Evolutionary conservation across 352 stramenopile genomes (phyloP).

Genomic region (Halophytophthora polymorphica): DNA sequence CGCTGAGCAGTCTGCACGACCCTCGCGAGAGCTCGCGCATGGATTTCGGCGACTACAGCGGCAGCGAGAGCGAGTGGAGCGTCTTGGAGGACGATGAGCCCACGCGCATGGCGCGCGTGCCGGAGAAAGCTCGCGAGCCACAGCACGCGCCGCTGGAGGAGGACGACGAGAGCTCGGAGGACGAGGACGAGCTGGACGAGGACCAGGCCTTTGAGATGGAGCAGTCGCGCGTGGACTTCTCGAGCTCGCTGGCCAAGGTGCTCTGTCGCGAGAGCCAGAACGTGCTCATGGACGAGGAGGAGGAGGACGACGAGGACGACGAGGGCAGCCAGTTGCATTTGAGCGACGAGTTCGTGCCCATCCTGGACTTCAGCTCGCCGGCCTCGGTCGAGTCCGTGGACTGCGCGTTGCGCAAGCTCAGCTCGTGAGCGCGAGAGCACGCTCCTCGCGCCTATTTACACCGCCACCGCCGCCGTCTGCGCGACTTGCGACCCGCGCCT

Average conservation of each 20-base stretch:
- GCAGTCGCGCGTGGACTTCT: conserved; percentile 40
- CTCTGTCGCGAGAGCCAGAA: conserved; percentile 51
- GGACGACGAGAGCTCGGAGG: conserved; percentile 18
- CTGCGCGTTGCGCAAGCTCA: conserved; percentile 32
- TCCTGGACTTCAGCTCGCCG: conserved; percentile 44
- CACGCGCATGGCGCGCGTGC: conserved; percentile 2
- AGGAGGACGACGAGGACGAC: conserved; percentile 42
- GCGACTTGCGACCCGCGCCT: too few relatives aligned
- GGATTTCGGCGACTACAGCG: conserved; percentile 25
- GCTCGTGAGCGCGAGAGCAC: conserved; percentile 32
- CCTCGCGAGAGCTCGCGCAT: conserved; percentile 37
- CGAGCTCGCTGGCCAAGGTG: conserved; percentile 39
- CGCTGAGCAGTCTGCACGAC: conserved; percentile 22
- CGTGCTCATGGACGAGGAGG: conserved; percentile 56
- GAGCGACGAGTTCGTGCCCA: conserved; percentile 50
- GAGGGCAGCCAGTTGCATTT: conserved; percentile 16
- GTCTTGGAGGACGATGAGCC: conserved; percentile 7
- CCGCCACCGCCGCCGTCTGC: conserved; percentile 9
- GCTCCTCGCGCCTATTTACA: conserved; percentile 24
- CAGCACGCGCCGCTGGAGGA: conserved; percentile 1
- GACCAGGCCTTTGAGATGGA: conserved; percentile 15
- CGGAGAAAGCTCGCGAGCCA: neutral
- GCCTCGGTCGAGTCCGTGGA: conserved; percentile 42
- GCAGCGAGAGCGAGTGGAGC: neutral
- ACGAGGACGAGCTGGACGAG: conserved; percentile 20